A percentile compares a stretch with the other conserved stretches of the same genome.
These are phyloP conservation scores for Lachancea cidri DNA, from an alignment of 805 yeast genomes.

Conservation along the genomic window DNA sequence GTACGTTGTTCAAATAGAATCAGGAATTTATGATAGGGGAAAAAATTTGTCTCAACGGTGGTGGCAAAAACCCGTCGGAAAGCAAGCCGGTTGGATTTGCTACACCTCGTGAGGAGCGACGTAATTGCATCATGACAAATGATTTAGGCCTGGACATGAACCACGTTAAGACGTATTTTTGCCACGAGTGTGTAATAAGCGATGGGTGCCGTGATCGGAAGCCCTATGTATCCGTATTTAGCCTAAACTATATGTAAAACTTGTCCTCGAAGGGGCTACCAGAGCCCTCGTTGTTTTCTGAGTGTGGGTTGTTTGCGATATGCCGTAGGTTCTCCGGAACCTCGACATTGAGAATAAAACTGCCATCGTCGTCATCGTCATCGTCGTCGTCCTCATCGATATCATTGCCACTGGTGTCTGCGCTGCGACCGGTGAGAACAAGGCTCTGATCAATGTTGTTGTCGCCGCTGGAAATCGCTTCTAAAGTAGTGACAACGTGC, in stretches of 20 bases:
- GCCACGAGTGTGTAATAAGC: too few species aligned
- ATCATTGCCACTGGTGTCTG: conserved; percentile 10
- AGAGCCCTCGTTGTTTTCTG: conserved; percentile 5
- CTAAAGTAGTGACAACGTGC: not conserved
- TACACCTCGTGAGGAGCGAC: not conserved
- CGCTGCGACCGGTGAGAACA: not conserved
- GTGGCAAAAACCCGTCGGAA: not conserved
- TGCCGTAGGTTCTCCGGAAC: conserved; percentile 11
- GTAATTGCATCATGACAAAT: not conserved
- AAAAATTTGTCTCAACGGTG: not conserved
- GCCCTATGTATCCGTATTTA: not conserved
- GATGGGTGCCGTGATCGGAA: not conserved
- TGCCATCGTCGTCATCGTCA: conserved; percentile 24
- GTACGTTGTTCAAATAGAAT: not conserved
- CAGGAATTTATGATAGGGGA: not conserved
- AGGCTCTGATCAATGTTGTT: conserved; percentile 8
- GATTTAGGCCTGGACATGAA: too few species aligned
- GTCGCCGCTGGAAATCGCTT: not conserved
- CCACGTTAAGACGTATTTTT: too few species aligned
- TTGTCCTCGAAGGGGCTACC: conserved; percentile 17
- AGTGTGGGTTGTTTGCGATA: not conserved
- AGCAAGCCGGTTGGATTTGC: too few species aligned
- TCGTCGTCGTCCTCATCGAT: conserved; percentile 24
- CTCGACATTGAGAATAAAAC: conserved; percentile 29
- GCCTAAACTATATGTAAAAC: conserved; percentile 5